Evolutionary conservation across 352 stramenopile genomes (phyloP).

Genomic region (Globisporangium nodosum): DNA sequence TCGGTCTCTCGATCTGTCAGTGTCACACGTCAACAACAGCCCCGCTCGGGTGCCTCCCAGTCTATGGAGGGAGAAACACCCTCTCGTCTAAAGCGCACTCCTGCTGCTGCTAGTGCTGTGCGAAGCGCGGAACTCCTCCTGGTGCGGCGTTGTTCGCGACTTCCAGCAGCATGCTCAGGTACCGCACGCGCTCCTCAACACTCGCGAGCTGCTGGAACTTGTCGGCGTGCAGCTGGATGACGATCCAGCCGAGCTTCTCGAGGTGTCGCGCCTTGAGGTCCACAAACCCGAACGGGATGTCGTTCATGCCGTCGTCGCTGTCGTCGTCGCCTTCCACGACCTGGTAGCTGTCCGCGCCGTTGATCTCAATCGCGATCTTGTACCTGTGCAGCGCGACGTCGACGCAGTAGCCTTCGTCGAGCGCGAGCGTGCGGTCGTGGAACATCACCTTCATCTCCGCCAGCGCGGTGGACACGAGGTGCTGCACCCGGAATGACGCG

Average conservation of each 20-base stretch:
- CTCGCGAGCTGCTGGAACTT: conserved; percentile 45
- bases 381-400: conserved; percentile 45
- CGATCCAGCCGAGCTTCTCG: conserved; percentile 55
- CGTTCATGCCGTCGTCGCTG: conserved; percentile 9
- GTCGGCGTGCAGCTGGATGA: conserved; percentile 56
- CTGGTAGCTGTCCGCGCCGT: conserved; percentile 45
- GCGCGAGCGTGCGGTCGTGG: conserved; percentile 25
- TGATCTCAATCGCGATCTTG: conserved; percentile 66
- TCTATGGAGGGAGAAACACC: neutral
- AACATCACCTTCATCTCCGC: conserved; percentile 37
- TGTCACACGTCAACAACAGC: too few species aligned
- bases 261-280: conserved; percentile 66
- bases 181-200: conserved; percentile 41
- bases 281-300: conserved; percentile 44
- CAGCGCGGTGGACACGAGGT: conserved; percentile 49
- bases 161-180: conserved; percentile 68
- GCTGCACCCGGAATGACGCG: conserved; percentile 50
- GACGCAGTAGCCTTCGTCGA: conserved; percentile 43
- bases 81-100: neutral
- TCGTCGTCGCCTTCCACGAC: conserved; percentile 27
- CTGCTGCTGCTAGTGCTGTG: conserved; percentile 4
- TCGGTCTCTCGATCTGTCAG: too few species aligned
- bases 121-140: neutral
- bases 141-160: conserved; percentile 34
- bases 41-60: neutral